phyloP scores from a whole-genome alignment of 805 yeast species.

The Kazachstania martiniae region DNA sequence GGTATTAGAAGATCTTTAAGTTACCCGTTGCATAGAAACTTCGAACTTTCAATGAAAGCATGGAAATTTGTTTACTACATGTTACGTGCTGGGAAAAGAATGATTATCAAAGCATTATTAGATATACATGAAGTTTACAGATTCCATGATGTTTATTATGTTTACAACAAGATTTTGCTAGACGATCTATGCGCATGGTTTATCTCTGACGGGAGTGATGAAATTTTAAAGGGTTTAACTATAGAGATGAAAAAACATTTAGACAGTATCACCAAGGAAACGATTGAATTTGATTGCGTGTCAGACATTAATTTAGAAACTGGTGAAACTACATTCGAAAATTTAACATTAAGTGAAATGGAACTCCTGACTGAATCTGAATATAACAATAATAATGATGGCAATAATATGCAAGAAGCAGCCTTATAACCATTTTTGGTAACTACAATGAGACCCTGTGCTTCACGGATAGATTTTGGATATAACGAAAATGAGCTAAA shows the following conservation, averaged over 20 bases:
- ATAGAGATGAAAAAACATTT: slow-evolving; percentile 45
- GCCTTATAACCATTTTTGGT: no score
- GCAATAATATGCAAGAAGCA: no score
- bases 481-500: no score
- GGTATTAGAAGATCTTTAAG: slow-evolving; percentile 63
- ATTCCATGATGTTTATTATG: slow-evolving; percentile 74
- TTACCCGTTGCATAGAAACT: slow-evolving; percentile 73
- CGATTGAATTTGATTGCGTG: slow-evolving; percentile 36
- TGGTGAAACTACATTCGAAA: slow-evolving; percentile 33
- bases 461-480: no score
- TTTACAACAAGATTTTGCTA: slow-evolving; percentile 64
- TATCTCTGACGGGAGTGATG: slow-evolving; percentile 46
- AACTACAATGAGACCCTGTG: no score
- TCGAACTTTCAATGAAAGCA: slow-evolving; percentile 42
- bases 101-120: slow-evolving; percentile 49
- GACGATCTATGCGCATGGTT: slow-evolving; percentile 76
- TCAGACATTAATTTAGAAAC: slow-evolving; percentile 27
- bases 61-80: slow-evolving; percentile 68
- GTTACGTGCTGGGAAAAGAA: slow-evolving; percentile 58
- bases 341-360: slow-evolving; percentile 42
- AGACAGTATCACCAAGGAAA: slow-evolving; percentile 27
- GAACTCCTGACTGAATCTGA: slow-evolving; percentile 48
- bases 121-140: slow-evolving; percentile 64
- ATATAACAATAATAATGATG: slow-evolving; percentile 13
- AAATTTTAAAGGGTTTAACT: slow-evolving; percentile 49